phyloP scores from a whole-genome alignment of 139 green algal species.

The Zygnema cylindricum region DNA sequence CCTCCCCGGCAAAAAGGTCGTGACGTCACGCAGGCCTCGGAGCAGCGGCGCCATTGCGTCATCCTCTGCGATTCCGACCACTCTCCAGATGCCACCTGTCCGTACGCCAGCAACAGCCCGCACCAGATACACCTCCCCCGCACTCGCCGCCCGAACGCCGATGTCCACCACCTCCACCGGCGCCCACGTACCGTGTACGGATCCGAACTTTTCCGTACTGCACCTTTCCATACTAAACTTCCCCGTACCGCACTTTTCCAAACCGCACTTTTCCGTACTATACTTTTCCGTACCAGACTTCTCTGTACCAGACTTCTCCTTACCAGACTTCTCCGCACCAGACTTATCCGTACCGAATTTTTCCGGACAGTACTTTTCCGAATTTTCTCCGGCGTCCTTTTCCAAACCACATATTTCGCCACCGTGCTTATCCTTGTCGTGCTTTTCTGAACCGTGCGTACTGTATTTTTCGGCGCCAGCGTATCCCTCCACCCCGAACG shows the following conservation, averaged over 20 bases:
- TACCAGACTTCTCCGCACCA: background rate
- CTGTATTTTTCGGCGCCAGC: too few relatives aligned
- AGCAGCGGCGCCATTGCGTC: slow-evolving; percentile 8
- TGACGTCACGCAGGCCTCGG: slow-evolving; percentile 3
- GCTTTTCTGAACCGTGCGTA: too few relatives aligned
- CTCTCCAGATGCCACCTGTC: background rate
- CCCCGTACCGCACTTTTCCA: background rate
- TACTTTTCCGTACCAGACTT: background rate
- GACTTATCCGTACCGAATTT: background rate
- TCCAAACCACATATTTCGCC: too few relatives aligned
- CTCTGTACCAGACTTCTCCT: background rate
- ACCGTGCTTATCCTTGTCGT: too few relatives aligned
- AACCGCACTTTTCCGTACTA: slow-evolving; percentile 18
- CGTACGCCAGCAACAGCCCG: background rate
- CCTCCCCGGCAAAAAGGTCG: background rate
- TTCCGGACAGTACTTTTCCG: background rate
- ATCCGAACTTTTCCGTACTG: slow-evolving; percentile 12
- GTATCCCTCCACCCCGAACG: too few relatives aligned
- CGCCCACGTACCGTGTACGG: background rate
- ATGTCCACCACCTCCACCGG: slow-evolving; percentile 46
- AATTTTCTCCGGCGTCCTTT: too few relatives aligned
- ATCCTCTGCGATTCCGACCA: slow-evolving; percentile 19
- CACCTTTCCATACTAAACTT: slow-evolving; percentile 14
- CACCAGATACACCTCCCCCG: slow-evolving; percentile 9
- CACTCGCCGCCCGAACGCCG: background rate